Base-by-base conservation (phyloP, 2,329 filamentous ascomycete genomes). In the Venturia pyrina region DNA sequence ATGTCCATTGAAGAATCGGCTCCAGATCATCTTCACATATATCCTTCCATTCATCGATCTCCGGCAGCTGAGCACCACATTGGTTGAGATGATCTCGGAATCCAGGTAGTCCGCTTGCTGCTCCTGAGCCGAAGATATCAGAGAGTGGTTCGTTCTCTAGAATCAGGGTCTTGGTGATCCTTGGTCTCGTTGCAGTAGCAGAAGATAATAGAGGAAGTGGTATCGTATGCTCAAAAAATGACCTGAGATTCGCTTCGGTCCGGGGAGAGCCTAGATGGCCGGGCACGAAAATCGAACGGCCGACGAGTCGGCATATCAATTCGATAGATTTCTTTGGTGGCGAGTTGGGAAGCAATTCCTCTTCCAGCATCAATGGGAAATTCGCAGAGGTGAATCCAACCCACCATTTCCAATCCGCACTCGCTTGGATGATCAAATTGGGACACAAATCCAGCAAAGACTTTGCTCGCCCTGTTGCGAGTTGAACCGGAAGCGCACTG, bases 381-480 rank as follows among this genome's bases (percentile, higher is more conserved):
- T 7, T 34, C 13, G 53, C 53, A 59, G 28, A 15, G 32, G 53
- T 59, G 19, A 59, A 59, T 6, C 53, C 53, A 19, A 59, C 19
- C 53, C 53, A 59, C 53, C 53, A 59, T 59, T 59, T 59, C 53
- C 53, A 59, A 28, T 59, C 53, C 19, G 53, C 53, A 24, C 53
- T 59, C 53, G 53, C 28, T 21, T 59, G 53, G 28, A 59, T 59
- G 17, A 59, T 37, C 32, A 59, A 37, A 11, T 59, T 59, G 6
- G 53, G 53, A 19, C 28, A 34, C 17, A 37, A 2, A 17, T 59
- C 32, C 5, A 59, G 53, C 17, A 37, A 21, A n/a, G 53, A 34
- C 32, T 37, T 34, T 59, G 53, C 15, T 59, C 53, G 28, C 17
- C 53, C 53, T n/a, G 28, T 37, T 7, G 53, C 40, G 2, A 59